Evolutionary conservation across 2,329 filamentous ascomycete genomes (phyloP), one percentile per base, ranked within the genome.

Genomic region (Monilinia polystroma): DNA sequence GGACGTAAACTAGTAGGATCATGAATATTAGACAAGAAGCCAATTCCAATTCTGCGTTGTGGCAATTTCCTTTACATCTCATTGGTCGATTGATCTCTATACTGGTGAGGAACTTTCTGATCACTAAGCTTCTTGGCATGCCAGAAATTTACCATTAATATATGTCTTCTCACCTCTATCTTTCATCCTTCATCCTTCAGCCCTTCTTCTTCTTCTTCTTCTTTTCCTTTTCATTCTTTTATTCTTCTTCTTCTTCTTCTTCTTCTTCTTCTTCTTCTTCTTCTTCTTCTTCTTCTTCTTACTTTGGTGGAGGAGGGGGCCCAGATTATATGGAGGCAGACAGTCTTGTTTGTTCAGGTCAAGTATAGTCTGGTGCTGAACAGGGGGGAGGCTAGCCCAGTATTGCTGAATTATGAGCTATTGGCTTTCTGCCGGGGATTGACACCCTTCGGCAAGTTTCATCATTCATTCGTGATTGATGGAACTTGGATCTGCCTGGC

Each of bases 21-120:
- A 35, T 14, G 26, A n/a, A 35, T 18, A 1, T 8, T 3, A 8
- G 2, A 18, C 18, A 38, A 18, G 38, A 26, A 4, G 14, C 8
- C 2, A 38, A 2, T n/a, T 8, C n/a, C 7, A 1, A 38, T 51
- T 26, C 14, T 8, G 12, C 20, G 20, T 23, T 2, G 4, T 20
- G 1, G 1, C 4, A 26, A 11, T 1, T 20, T 51, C 0, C 0
- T 1, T 0, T 0, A 1, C 10, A 11, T 18, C 7, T 18, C n/a
- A 60, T 38, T 60, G 20, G 29, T 4, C 14, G 4, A 60, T 38
- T 2, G 8, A 14, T 7, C 18, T 20, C 11, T 1, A 26, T 1
- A 18, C 56, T 59, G 29, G 29, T 2, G 10, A 11, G 6, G 3
- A 1, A 11, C 35, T 35, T 23, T 0, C 4, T 1, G 20, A 26